Evolutionary conservation across 148 eudicot species (phyloP), one percentile per base, ranked within the genome.

Genomic region (Linanthus parryae): DNA sequence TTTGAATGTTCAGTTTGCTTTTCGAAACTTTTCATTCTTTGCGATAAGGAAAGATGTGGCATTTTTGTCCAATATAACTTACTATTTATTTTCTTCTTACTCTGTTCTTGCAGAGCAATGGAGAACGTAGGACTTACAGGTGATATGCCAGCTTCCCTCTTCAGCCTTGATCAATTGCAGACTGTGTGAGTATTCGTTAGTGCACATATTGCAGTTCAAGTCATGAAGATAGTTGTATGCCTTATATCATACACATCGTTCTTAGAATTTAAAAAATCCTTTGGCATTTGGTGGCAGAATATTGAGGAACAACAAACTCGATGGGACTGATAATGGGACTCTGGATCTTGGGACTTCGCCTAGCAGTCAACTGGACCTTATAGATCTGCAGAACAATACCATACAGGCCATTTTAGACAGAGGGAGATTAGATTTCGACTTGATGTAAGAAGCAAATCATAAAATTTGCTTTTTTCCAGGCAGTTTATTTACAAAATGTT

Each of bases 311-410:
- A 89, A 82, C 57, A 58, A 19, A 40, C 64, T 89, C 52, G 75
- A 74, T 59, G 89, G 84, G 22, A 68, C 74, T 25, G 64, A 84
- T 56, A 77, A 74, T 59, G 89, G 84, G 22, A 68, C 74, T 25
- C 65, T 88, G 59, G 62, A 67, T 40, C 49, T 88, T 33, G 86
- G 89, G 31, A 8, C 54, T 17, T 54, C 15, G 44, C 64, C 36
- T 64, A 75, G 97, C 73, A 58, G 44, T 36, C 59, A 76, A 48
- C 79, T 89, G 50, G 56, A 74, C 21, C 62, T 71, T 50, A 71
- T 89, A 39, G 78, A 89, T 62, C 35, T 89, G 58, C 83, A 61
- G 57, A 47, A 67, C 67, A 89, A 89, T 69, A 11, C 43, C 16
- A 80, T 89, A 31, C 47, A 54, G 27, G 58, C 25, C 19, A 61